phyloP scores from a whole-genome alignment of 2,329 filamentous ascomycete genomes.

The Akanthomyces lecanii region DNA sequence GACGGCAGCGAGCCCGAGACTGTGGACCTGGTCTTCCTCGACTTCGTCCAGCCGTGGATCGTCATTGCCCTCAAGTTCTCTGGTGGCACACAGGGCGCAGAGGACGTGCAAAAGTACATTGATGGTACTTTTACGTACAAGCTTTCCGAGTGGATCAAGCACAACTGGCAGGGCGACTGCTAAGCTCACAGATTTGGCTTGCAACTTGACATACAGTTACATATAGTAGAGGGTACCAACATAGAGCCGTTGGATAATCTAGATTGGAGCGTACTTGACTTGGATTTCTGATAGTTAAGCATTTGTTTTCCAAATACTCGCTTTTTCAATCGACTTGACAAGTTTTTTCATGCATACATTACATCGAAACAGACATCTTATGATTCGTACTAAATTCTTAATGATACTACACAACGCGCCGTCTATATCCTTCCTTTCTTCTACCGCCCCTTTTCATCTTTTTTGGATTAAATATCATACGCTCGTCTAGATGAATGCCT shows the following conservation, averaged over 20 bases:
- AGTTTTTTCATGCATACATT: not conserved
- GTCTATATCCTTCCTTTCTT: not conserved
- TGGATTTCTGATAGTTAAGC: not conserved
- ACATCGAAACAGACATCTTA: not conserved
- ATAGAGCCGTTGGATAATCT: not conserved
- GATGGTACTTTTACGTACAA: constrained; percentile 53
- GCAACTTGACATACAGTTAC: not conserved
- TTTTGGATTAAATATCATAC: not conserved
- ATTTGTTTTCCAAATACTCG: not conserved
- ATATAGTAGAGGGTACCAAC: not conserved
- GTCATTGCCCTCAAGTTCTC: constrained; percentile 65
- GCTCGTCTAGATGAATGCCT: constrained; percentile 24
- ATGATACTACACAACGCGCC: not conserved
- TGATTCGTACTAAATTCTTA: not conserved
- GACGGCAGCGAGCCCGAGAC: constrained; percentile 54
- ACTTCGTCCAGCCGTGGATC: constrained; percentile 84
- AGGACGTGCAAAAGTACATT: constrained; percentile 48
- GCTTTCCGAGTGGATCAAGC: constrained; percentile 53
- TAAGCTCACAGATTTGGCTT: constrained; percentile 21
- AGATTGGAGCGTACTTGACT: not conserved
- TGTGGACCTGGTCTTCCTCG: constrained; percentile 86
- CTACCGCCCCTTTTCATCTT: not conserved
- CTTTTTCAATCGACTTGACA: not conserved
- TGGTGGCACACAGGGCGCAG: constrained; percentile 46
- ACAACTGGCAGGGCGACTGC: constrained; percentile 53